Evolutionary conservation across 495 filamentous ascomycete species (phyloP).

Genomic region (Podospora australis): DNA sequence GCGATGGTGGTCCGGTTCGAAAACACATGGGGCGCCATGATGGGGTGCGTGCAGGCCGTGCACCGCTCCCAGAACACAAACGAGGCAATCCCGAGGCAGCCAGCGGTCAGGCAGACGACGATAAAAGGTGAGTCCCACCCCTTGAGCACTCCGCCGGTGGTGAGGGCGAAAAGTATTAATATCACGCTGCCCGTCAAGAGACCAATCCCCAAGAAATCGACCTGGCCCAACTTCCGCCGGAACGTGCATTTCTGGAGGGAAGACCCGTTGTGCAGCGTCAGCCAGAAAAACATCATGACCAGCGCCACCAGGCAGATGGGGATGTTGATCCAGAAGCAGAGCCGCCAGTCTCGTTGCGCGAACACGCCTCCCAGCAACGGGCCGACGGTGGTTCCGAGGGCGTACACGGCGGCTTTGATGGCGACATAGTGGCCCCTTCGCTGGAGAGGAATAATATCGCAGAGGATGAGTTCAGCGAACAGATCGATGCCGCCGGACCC

Average conservation of each 20-base stretch:
- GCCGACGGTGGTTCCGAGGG: conserved; percentile 64
- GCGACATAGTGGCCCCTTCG: conserved; percentile 55
- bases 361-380: conserved; percentile 73
- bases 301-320: conserved; percentile 20
- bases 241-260: background rate
- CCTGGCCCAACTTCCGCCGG: conserved; percentile 11
- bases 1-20: conserved; percentile 30
- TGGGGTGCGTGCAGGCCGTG: conserved; percentile 22
- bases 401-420: conserved; percentile 62
- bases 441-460: conserved; percentile 67
- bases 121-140: conserved; percentile 22
- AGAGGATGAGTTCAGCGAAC: conserved; percentile 37
- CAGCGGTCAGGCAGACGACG: conserved; percentile 13
- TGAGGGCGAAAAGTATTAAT: conserved; percentile 29
- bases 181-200: conserved; percentile 26
- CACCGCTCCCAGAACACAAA: conserved; percentile 26
- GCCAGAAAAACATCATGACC: conserved; percentile 25
- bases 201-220: conserved; percentile 27
- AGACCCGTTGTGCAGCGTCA: conserved; percentile 19
- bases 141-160: conserved; percentile 21
- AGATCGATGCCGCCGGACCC: conserved; percentile 66
- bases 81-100: conserved; percentile 14
- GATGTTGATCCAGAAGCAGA: conserved; percentile 27
- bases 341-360: conserved; percentile 39
- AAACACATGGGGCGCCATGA: conserved; percentile 30